These are phyloP conservation scores for Annulohypoxylon stygium DNA, from an alignment of 495 filamentous ascomycete species.

Conservation along the genomic window DNA sequence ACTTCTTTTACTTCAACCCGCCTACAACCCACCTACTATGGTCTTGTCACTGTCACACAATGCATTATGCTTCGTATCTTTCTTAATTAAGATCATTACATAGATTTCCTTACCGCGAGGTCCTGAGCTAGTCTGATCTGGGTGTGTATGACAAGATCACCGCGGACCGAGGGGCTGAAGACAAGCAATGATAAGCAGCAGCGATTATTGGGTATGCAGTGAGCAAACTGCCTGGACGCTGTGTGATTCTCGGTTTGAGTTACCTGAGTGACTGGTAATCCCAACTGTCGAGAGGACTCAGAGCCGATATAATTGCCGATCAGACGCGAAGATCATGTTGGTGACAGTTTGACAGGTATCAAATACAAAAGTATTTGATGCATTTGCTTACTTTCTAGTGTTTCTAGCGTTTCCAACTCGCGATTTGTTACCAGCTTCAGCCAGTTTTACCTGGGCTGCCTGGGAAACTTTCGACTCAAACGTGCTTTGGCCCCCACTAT, in stretches of 20 bases:
- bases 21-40: background rate
- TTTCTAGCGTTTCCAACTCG: slow-evolving; percentile 1
- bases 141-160: slow-evolving; percentile 6
- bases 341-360: slow-evolving; percentile 16
- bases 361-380: slow-evolving; percentile 15
- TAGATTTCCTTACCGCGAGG: background rate
- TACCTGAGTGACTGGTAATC: background rate
- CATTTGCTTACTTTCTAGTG: background rate
- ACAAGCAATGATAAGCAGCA: background rate
- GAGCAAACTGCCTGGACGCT: background rate
- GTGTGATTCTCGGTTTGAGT: background rate
- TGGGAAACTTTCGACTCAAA: slow-evolving; percentile 1
- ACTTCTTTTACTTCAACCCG: background rate
- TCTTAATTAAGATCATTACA: background rate
- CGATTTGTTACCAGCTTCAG: background rate
- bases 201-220: background rate
- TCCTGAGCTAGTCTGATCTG: background rate
- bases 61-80: slow-evolving; percentile 5
- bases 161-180: background rate
- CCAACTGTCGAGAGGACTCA: slow-evolving; percentile 12
- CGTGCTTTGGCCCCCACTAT: slow-evolving; percentile 30
- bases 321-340: slow-evolving; percentile 27
- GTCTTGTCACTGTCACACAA: background rate
- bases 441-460: no score
- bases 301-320: slow-evolving; percentile 36